Evolutionary conservation across 2,329 filamentous ascomycete species (phyloP), one percentile per base, ranked within the genome.

Genomic region (Gnomoniopsis smithogilvyi): DNA sequence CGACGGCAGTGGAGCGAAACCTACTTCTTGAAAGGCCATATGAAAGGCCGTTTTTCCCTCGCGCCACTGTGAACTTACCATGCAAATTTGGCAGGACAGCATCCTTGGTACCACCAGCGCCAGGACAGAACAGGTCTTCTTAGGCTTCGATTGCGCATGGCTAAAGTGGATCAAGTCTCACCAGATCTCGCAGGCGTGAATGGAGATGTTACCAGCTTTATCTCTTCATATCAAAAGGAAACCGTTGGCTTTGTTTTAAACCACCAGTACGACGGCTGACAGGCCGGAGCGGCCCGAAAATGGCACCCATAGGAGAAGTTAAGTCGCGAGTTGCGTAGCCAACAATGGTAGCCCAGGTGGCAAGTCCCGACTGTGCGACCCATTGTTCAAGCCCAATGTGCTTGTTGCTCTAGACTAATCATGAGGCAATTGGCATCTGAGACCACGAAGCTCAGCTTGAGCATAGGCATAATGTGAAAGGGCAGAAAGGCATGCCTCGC

Each of bases 141-240:
- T 62, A 59, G 60, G 56, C 60, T 59, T 58, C 54, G 56, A 57
- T 62, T 45, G 38, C 57, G 56, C 57, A 56, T 62, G 57, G 59
- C 49, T 61, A 48, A 34, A 55, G 34, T 45, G 59, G 58, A 59
- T 59, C 56, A 47, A 34, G 56, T 62, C 50, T 60, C 57, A 62
- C 60, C 36, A 59, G 60, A 60, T 60, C 60, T 54, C 26, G 60
- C 56, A 56, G 48, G 49, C 50, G 36, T 34, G 43, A 50, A 41
- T 33, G n/a, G 46, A 43, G 33, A 36, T 19, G 45, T 48, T 43
- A 34, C 21, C 43, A 19, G 43, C 45, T 38, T 46, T 38, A 26
- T 21, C 30, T 30, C 19, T 14, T 33, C 43, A 55, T 41, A 33
- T 45, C 43, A 24, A 34, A 24, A 12, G 17, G 24, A 19, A 19